Evolutionary conservation across 768 basidiomycete genomes (phyloP).

Genomic region (Panaeolus cyanescens): DNA sequence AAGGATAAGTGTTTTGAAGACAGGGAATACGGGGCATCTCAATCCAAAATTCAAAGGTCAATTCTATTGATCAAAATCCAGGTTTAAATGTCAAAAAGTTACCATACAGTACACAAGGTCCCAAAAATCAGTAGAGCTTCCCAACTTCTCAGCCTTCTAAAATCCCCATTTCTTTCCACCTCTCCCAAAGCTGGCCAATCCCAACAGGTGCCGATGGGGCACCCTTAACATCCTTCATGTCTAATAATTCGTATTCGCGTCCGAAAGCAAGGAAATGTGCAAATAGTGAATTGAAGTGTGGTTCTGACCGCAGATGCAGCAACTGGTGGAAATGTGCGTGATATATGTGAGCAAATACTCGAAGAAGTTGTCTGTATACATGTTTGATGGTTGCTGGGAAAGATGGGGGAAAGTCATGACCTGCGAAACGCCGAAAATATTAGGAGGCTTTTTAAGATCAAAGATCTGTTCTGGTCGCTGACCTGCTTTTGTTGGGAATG

Average conservation of each 20-base stretch:
- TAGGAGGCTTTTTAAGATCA: conserved; percentile 61
- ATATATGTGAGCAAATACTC: conserved; percentile 98
- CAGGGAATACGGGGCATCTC: neutral
- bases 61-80: neutral
- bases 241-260: conserved; percentile 89
- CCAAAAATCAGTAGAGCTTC: neutral
- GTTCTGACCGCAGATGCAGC: conserved; percentile 92
- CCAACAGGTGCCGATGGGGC: conserved; percentile 64
- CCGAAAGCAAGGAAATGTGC: conserved; percentile 98
- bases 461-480: conserved; percentile 44
- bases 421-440: conserved; percentile 38
- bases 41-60: neutral
- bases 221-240: conserved; percentile 87
- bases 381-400: conserved; percentile 94
- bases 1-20: too few species aligned
- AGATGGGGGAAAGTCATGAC: conserved; percentile 83
- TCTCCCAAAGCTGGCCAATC: conserved; percentile 81
- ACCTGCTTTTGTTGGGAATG: conserved; percentile 96
- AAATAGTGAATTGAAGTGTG: conserved; percentile 96
- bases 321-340: conserved; percentile 92
- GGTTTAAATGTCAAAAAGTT: neutral
- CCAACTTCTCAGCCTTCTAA: conserved; percentile 44
- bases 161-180: conserved; percentile 89
- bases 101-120: conserved; percentile 5
- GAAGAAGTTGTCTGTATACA: conserved; percentile 94